phyloP scores from a whole-genome alignment of 352 stramenopile species.

The Pythium periplocum region DNA sequence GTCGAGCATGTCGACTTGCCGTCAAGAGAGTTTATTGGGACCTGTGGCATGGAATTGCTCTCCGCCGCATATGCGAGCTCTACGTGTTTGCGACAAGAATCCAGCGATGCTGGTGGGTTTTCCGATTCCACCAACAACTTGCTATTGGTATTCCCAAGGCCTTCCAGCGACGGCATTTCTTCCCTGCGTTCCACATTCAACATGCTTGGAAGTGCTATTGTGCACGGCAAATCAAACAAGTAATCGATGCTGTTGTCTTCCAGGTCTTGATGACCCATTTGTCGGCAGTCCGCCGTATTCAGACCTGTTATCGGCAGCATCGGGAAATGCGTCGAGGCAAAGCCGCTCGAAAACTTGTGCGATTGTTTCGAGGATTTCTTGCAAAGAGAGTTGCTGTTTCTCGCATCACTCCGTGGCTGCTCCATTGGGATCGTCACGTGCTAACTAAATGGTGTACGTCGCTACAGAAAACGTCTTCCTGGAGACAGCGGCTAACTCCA shows the following conservation, averaged over 20 bases:
- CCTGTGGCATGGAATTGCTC: slow-evolving; percentile 8
- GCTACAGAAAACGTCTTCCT: slow-evolving; percentile 1
- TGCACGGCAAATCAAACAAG: background rate
- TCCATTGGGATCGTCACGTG: slow-evolving; percentile 3
- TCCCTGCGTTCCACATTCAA: slow-evolving; percentile 20
- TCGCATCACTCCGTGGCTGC: slow-evolving; percentile 4
- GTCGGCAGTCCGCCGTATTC: slow-evolving; percentile 13
- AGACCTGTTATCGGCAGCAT: slow-evolving; percentile 14
- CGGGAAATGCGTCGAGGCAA: slow-evolving; percentile 1
- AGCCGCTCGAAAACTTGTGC: slow-evolving; percentile 7
- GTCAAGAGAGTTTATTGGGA: background rate
- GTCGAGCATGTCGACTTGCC: slow-evolving; percentile 1
- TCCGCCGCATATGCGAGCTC: slow-evolving; percentile 2
- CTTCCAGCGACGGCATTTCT: slow-evolving; percentile 12
- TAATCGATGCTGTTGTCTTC: slow-evolving; percentile 11
- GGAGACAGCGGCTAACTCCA: background rate
- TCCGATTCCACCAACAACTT: slow-evolving; percentile 8
- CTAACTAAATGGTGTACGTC: slow-evolving; percentile 9
- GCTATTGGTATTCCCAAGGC: slow-evolving; percentile 1
- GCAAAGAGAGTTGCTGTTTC: slow-evolving; percentile 11
- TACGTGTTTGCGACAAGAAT: slow-evolving; percentile 8
- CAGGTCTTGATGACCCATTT: slow-evolving; percentile 15
- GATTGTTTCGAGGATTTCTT: slow-evolving; percentile 18
- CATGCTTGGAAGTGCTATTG: slow-evolving; percentile 19
- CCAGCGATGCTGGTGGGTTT: slow-evolving; percentile 16